phyloP scores from a whole-genome alignment of 768 basidiomycete species.

The Symmetrospora coprosmae region DNA sequence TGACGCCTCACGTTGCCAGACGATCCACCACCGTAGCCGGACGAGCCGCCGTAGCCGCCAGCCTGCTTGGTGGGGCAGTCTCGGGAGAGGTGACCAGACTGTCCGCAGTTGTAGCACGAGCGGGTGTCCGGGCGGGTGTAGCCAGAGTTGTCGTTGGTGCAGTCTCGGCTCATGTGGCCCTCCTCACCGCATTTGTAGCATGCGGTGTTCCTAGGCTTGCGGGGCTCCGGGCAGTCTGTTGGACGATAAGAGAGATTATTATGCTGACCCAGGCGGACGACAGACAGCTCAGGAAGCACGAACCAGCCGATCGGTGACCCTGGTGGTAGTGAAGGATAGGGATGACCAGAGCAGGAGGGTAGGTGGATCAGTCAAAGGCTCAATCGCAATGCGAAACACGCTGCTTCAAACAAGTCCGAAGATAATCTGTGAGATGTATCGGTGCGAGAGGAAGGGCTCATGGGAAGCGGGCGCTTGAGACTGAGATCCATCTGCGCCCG shows the following conservation, averaged over 20 bases:
- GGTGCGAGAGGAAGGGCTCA: too few relatives aligned
- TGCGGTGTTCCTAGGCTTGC: slow-evolving; percentile 6
- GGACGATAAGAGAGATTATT: background rate
- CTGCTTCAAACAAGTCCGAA: too few relatives aligned
- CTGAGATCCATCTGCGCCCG: too few relatives aligned
- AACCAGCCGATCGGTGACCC: slow-evolving; percentile 13
- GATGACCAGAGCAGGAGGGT: too few relatives aligned
- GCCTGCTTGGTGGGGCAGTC: slow-evolving; percentile 21
- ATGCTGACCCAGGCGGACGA: background rate
- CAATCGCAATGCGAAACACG: too few relatives aligned
- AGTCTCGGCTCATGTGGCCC: background rate
- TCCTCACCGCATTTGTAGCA: background rate
- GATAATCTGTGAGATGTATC: too few relatives aligned
- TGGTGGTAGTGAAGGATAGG: background rate
- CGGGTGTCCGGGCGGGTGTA: background rate
- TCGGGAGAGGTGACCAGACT: slow-evolving; percentile 12
- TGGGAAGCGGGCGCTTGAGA: too few relatives aligned
- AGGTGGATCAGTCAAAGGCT: too few relatives aligned
- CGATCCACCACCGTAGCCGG: background rate
- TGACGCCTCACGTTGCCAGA: background rate
- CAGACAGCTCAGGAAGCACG: too few relatives aligned
- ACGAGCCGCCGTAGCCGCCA: background rate
- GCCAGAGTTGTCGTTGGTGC: background rate
- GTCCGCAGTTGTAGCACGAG: slow-evolving; percentile 18
- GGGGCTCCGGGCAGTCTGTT: slow-evolving; percentile 16